phyloP scores from a whole-genome alignment of 1,139 yeast species.

The Nematodospora anomalae region DNA sequence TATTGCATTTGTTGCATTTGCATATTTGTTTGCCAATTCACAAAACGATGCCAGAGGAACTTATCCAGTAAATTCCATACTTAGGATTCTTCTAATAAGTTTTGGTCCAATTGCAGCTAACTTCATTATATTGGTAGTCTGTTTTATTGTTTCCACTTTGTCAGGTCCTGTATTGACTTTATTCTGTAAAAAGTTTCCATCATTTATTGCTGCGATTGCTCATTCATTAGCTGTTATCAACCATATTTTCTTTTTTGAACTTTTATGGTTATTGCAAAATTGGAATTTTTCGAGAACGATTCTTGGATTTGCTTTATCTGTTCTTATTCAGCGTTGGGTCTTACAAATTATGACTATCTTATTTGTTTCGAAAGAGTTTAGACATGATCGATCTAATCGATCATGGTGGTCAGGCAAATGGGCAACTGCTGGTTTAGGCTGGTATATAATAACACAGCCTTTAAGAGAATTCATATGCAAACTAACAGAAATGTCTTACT shows the following conservation, averaged over 20 bases:
- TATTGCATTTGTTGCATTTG: constrained; percentile 31
- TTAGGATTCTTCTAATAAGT: constrained; percentile 44
- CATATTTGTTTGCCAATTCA: constrained; percentile 47
- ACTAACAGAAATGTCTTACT: constrained; percentile 52
- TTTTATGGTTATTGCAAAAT: constrained; percentile 52
- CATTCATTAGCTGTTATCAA: constrained; percentile 44
- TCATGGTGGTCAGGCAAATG: constrained; percentile 76
- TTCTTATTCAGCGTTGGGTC: constrained; percentile 44
- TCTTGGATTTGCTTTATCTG: constrained; percentile 45
- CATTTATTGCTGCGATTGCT: constrained; percentile 42
- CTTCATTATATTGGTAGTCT: constrained; percentile 33
- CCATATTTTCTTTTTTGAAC: constrained; percentile 47
- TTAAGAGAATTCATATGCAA: constrained; percentile 56
- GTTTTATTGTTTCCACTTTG: constrained; percentile 41
- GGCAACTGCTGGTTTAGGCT: constrained; percentile 54
- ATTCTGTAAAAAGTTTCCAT: constrained; percentile 40
- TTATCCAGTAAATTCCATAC: constrained; percentile 31
- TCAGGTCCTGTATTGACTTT: constrained; percentile 48
- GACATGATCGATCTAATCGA: constrained; percentile 48
- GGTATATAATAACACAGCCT: constrained; percentile 53
- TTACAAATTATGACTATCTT: constrained; percentile 39
- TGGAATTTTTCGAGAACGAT: constrained; percentile 52
- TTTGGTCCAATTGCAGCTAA: constrained; percentile 51
- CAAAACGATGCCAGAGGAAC: constrained; percentile 36
- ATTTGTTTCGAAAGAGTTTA: constrained; percentile 50